These are phyloP conservation scores for Shiraia bambusicola DNA, from an alignment of 2,329 filamentous ascomycete genomes.

Conservation along the genomic window DNA sequence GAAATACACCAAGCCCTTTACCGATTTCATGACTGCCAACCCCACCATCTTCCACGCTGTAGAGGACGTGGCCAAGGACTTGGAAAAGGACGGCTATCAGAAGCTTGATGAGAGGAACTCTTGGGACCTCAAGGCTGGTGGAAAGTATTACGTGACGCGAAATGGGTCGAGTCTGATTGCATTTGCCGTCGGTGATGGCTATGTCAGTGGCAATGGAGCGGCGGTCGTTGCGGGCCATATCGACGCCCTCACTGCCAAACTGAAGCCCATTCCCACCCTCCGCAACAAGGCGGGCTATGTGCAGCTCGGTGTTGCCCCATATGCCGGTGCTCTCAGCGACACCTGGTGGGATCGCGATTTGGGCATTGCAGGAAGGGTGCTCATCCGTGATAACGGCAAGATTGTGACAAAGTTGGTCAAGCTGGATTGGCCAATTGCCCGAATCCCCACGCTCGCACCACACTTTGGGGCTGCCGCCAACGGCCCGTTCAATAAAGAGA, in stretches of 20 bases:
- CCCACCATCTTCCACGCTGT: constrained; percentile 94
- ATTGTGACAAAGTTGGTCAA: constrained; percentile 82
- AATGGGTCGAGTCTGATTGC: constrained; percentile 86
- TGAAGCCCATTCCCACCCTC: constrained; percentile 88
- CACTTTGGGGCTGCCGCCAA: constrained; percentile 78
- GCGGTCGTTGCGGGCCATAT: constrained; percentile 91
- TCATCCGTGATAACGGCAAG: constrained; percentile 79
- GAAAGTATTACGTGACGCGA: constrained; percentile 84
- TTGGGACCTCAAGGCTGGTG: constrained; percentile 79
- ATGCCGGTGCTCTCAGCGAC: constrained; percentile 80
- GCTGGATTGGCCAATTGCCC: constrained; percentile 87
- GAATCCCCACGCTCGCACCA: constrained; percentile 86
- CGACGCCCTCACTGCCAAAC: constrained; percentile 82
- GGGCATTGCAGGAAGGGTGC: constrained; percentile 82
- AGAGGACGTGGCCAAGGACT: constrained; percentile 71
- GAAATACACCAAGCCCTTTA: constrained; percentile 77
- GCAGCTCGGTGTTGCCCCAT: constrained; percentile 89
- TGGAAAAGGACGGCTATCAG: constrained; percentile 71
- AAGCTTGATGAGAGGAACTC: constrained; percentile 77
- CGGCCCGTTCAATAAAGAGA: constrained; percentile 79
- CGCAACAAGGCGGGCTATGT: constrained; percentile 82
- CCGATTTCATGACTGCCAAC: constrained; percentile 82
- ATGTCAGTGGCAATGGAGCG: constrained; percentile 81
- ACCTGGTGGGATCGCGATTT: constrained; percentile 99
- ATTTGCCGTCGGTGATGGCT: constrained; percentile 78